Conservation (phyloP, 75 land plant genomes). For the Selaginella moellendorffii region DNA sequence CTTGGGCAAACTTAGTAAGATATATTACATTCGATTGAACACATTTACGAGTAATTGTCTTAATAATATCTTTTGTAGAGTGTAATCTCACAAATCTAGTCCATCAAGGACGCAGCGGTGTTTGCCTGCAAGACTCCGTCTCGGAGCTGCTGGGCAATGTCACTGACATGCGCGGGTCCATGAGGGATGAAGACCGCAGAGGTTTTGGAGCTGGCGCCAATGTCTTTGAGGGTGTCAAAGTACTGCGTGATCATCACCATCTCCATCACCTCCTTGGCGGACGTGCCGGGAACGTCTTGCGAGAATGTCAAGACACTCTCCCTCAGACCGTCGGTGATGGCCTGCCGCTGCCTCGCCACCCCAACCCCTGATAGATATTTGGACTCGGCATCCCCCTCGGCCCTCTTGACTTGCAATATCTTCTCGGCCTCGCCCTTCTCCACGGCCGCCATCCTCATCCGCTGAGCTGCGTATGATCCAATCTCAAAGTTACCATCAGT, state of each 20-base stretch:
- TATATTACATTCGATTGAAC: too few species aligned
- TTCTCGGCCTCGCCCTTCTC: slow-evolving; percentile 95
- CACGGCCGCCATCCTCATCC: slow-evolving; percentile 33
- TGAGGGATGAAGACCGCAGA: slow-evolving; percentile 50
- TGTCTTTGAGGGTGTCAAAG: slow-evolving; percentile 63
- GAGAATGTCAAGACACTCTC: slow-evolving; percentile 56
- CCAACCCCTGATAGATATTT: slow-evolving; percentile 68
- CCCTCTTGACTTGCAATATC: slow-evolving; percentile 75
- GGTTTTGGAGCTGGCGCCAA: slow-evolving; percentile 38
- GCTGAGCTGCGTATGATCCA: slow-evolving; percentile 25
- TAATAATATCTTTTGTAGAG: too few species aligned
- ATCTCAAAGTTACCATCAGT: too few species aligned
- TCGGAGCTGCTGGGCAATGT: slow-evolving; percentile 40
- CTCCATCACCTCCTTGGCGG: slow-evolving; percentile 57
- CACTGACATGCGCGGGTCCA: slow-evolving; percentile 50
- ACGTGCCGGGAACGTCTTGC: slow-evolving; percentile 42
- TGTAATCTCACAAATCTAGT: too few species aligned
- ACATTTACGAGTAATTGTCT: too few species aligned
- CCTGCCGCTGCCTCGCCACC: slow-evolving; percentile 56
- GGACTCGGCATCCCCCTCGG: slow-evolving; percentile 91
- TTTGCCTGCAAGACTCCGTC: slow-evolving; percentile 32
- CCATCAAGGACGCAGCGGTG: too few species aligned
- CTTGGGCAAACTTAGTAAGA: too few species aligned
- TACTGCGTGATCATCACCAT: slow-evolving; percentile 53
- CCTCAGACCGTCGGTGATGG: slow-evolving; percentile 48